phyloP scores from a whole-genome alignment of 805 yeast species.

The Tetrapisispora namnaoensis region DNA sequence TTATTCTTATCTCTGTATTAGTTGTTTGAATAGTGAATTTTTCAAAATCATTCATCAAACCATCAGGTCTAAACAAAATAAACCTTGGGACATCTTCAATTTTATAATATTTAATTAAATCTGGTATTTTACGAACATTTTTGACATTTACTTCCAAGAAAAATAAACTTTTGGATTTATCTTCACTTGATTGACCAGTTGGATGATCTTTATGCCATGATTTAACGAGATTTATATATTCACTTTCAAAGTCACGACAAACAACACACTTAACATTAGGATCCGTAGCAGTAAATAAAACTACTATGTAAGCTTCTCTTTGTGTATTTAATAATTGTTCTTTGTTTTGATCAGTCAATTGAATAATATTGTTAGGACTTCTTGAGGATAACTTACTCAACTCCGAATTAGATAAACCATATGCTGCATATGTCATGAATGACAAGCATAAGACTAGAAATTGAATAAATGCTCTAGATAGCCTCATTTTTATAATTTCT shows the following conservation, averaged over 20 bases:
- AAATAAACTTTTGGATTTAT: conserved; percentile 34
- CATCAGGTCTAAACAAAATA: conserved; percentile 50
- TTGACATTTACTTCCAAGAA: conserved; percentile 70
- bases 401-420: conserved; percentile 6
- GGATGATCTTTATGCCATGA: conserved; percentile 58
- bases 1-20: conserved; percentile 30
- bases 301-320: conserved; percentile 57
- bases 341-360: conserved; percentile 52
- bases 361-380: conserved; percentile 32
- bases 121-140: conserved; percentile 40
- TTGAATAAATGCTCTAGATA: background rate
- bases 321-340: conserved; percentile 48
- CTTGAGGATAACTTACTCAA: conserved; percentile 22
- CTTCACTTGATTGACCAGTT: conserved; percentile 28
- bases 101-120: conserved; percentile 35
- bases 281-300: conserved; percentile 65
- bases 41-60: conserved; percentile 25
- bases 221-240: conserved; percentile 46
- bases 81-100: conserved; percentile 74
- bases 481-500: background rate
- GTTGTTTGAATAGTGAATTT: conserved; percentile 26
- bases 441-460: background rate
- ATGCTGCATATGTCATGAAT: background rate
- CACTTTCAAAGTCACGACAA: conserved; percentile 64
- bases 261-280: conserved; percentile 66